Conservation (phyloP, 306 rosid genomes). For the Cicer pinnatifidum region DNA sequence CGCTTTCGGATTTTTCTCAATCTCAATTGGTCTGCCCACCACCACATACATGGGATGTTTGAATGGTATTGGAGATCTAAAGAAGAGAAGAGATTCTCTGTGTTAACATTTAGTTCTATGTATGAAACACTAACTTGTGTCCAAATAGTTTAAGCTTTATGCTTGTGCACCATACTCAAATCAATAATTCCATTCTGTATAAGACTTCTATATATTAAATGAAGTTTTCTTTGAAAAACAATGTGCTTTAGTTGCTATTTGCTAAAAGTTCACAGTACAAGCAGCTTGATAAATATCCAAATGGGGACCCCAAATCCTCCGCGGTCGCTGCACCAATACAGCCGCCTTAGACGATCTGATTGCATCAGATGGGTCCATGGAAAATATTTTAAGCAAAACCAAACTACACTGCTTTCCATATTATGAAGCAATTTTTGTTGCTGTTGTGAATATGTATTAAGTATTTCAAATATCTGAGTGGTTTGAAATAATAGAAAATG, state of each 20-base stretch:
- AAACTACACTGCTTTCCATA: background rate
- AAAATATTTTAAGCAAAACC: background rate
- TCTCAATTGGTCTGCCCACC: conserved; percentile 87
- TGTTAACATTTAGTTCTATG: conserved; percentile 4
- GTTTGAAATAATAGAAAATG: conserved; percentile 9
- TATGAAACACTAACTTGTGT: background rate
- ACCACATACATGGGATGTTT: conserved; percentile 82
- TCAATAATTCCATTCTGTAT: conserved; percentile 10
- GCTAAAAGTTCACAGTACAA: background rate
- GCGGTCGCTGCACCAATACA: background rate
- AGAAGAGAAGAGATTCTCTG: conserved; percentile 19
- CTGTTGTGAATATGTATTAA: background rate
- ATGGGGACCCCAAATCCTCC: background rate
- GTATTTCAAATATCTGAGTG: conserved; percentile 25
- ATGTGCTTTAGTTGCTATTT: background rate
- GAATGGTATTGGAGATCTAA: conserved; percentile 87
- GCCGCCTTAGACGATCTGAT: background rate
- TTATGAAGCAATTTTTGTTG: background rate
- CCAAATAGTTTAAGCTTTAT: background rate
- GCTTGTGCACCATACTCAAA: background rate
- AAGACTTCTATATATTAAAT: background rate
- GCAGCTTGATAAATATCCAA: background rate
- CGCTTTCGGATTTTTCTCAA: conserved; percentile 74
- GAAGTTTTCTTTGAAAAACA: background rate
- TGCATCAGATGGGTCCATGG: background rate